phyloP scores from a whole-genome alignment of 768 basidiomycete genomes.

The Pulveroboletus frians region DNA sequence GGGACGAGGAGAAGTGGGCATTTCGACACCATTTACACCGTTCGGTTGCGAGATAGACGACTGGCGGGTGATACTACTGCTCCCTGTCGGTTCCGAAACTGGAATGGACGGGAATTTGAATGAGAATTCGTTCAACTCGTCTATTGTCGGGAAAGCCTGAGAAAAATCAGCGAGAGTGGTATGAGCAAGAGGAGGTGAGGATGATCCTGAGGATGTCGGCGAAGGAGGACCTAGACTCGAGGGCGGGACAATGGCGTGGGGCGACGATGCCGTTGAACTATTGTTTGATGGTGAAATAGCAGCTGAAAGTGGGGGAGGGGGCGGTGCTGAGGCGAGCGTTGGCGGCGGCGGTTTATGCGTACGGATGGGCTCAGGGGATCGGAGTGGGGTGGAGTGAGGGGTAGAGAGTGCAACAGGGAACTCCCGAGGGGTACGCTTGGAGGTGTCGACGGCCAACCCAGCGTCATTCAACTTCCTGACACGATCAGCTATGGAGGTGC shows the following conservation, averaged over 20 bases:
- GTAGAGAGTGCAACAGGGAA: conserved; percentile 35
- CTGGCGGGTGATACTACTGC: conserved; percentile 13
- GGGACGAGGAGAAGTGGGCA: conserved; percentile 26
- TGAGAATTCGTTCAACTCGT: conserved; percentile 60
- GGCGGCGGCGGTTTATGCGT: conserved; percentile 41
- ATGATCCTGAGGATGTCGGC: conserved; percentile 63
- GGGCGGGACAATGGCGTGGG: conserved; percentile 65
- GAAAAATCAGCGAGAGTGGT: conserved; percentile 52
- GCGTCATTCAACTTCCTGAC: conserved; percentile 68
- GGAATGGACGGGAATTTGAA: conserved; percentile 49
- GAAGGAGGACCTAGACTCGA: conserved; percentile 74
- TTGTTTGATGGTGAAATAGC: conserved; percentile 21
- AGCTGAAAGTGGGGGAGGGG: conserved; percentile 15
- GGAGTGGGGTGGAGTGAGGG: conserved; percentile 20
- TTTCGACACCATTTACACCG: conserved; percentile 29
- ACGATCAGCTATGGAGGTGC: conserved; percentile 77
- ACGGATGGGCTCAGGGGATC: conserved; percentile 29
- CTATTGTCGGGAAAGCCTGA: conserved; percentile 69
- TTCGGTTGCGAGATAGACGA: conserved; percentile 26
- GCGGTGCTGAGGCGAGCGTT: conserved; percentile 27
- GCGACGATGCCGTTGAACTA: conserved; percentile 38
- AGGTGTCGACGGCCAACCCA: conserved; percentile 56
- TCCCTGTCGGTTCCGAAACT: conserved; percentile 36
- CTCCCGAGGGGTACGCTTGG: conserved; percentile 59
- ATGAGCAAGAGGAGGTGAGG: conserved; percentile 46